These are phyloP conservation scores for Clitopilus passeckerianus DNA, from an alignment of 768 basidiomycete genomes.

Conservation along the genomic window DNA sequence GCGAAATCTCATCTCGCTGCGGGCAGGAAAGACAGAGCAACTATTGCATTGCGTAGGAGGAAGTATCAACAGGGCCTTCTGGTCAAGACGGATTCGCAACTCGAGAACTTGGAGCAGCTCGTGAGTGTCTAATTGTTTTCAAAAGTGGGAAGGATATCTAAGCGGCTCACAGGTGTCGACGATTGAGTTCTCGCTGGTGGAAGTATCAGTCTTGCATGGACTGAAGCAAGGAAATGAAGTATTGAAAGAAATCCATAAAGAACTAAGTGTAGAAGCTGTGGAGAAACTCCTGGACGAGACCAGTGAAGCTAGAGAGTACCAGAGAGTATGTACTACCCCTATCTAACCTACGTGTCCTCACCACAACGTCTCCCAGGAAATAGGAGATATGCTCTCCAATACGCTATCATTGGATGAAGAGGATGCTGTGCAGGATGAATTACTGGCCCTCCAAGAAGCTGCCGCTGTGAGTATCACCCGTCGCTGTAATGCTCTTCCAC, in stretches of 20 bases:
- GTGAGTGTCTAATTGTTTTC: conserved; percentile 36
- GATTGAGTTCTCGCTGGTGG: conserved; percentile 94
- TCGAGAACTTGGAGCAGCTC: conserved; percentile 85
- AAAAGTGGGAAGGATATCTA: background rate
- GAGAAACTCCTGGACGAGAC: conserved; percentile 93
- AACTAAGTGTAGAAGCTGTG: conserved; percentile 90
- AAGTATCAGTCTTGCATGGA: conserved; percentile 89
- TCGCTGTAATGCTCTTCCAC: background rate
- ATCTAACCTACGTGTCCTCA: background rate
- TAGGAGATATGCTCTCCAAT: conserved; percentile 80
- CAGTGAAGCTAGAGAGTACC: conserved; percentile 87
- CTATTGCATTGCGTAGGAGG: conserved; percentile 81
- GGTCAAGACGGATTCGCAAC: conserved; percentile 82
- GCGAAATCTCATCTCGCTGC: conserved; percentile 76
- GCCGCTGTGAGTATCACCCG: conserved; percentile 43
- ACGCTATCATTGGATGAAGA: conserved; percentile 86
- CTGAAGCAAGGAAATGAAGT: conserved; percentile 92
- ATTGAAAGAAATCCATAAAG: conserved; percentile 88
- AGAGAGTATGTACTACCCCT: conserved; percentile 46
- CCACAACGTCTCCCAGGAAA: conserved; percentile 58
- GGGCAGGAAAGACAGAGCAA: conserved; percentile 84
- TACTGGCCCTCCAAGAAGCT: conserved; percentile 55
- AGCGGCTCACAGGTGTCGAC: conserved; percentile 68
- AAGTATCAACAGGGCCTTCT: conserved; percentile 93
- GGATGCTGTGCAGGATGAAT: conserved; percentile 85